Evolutionary conservation across 2,329 filamentous ascomycete species (phyloP), one percentile per base, ranked within the genome.

Genomic region (Colletotrichum sansevieriae): DNA sequence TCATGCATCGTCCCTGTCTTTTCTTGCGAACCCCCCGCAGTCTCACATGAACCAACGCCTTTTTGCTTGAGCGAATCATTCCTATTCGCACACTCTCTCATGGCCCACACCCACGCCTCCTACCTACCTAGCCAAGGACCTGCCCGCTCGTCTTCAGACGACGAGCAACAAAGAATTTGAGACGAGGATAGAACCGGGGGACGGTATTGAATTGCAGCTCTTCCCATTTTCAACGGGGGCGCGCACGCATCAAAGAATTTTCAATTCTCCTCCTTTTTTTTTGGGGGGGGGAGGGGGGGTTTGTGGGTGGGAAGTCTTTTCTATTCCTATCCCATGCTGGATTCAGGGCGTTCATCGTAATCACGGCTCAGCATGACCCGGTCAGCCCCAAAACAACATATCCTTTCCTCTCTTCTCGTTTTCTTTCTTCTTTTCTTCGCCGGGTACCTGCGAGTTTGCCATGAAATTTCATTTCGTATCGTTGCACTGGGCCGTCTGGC

Each of bases 321-420:
- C 35, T 62, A 29, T 33, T 54, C 41, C 20, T 33, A 12, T 41
- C 20, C 47, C 41, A 44, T 47, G 54, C 46, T 51, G 22, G 39
- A 51, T 59, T 65, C 52, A 41, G 58, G 61, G 54, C 29, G 61
- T 59, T 52, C 46, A 58, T 68, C 60, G 20, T 37, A 64, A 59
- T 54, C 39, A 65, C 41, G 61, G 54, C 41, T 58, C 47, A 54
- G 61, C 51, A 35, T 52, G 51, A 41, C 47, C 47, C 65, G 62
- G 35, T 43, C 65, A 64, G 61, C 52, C 65, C 44, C 54, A 39
- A 46, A 18, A 3, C 52, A 44, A 55, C 25, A 15, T 25, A 49
- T 54, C 11, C 60, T 65, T 37, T 49, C 8, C 25, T 29, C 43
- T 52, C 47, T 12, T 63, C 37, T 39, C 37, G 11, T 39, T 39